phyloP scores from a whole-genome alignment of 2,329 filamentous ascomycete species.

The Colletotrichum siamense region DNA sequence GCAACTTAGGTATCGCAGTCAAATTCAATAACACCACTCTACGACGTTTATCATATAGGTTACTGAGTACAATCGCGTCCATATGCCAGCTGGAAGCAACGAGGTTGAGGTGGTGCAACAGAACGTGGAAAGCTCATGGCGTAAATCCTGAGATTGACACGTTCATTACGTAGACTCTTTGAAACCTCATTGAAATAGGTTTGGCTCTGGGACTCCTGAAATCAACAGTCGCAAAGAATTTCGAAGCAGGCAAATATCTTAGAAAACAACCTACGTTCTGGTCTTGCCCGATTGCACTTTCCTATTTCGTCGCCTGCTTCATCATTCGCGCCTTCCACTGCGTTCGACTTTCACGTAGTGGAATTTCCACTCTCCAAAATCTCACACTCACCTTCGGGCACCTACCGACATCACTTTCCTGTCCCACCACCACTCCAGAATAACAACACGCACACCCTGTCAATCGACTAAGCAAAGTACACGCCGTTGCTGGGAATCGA shows the following conservation, averaged over 20 bases:
- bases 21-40: background rate
- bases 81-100: background rate
- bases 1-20: background rate
- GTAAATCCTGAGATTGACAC: accelerated
- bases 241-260: background rate
- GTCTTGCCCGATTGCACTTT: background rate
- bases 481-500: background rate
- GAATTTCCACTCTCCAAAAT: background rate
- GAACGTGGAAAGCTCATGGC: background rate
- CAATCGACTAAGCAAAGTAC: accelerated
- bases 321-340: background rate
- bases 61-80: background rate
- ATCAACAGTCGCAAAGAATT: accelerated
- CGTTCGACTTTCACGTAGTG: background rate
- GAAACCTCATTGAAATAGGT: too few species aligned
- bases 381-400: background rate
- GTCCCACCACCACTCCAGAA: accelerated
- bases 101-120: accelerated
- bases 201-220: accelerated
- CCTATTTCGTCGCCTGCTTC: background rate
- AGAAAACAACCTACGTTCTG: background rate
- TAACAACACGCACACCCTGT: accelerated
- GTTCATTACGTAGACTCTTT: background rate
- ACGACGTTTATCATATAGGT: background rate
- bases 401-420: background rate